Conservation (phyloP, 2,329 filamentous ascomycete species). For the Aspergillus sp. region DNA sequence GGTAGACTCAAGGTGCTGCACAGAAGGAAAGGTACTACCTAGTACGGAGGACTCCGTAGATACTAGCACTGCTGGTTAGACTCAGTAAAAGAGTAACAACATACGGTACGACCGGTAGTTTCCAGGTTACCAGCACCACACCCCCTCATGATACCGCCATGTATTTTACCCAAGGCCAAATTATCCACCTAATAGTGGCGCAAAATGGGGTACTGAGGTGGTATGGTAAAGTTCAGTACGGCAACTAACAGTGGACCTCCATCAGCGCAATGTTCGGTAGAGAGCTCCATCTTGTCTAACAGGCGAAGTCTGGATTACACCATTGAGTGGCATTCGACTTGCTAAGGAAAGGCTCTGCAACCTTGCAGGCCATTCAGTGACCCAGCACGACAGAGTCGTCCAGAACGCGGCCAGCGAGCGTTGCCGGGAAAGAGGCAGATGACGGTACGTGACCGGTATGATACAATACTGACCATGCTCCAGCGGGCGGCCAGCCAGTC, state of each 20-base stretch:
- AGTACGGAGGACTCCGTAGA: background rate
- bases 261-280: slow-evolving; percentile 8
- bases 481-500: slow-evolving; percentile 29
- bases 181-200: slow-evolving; percentile 21
- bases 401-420: slow-evolving; percentile 3
- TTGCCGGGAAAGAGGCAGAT: slow-evolving; percentile 13
- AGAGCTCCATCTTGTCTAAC: background rate
- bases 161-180: slow-evolving; percentile 16
- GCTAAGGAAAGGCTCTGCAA: slow-evolving; percentile 7
- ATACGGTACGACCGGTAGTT: background rate
- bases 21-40: background rate
- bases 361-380: slow-evolving; percentile 1
- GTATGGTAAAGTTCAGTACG: slow-evolving; percentile 19
- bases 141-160: slow-evolving; percentile 10
- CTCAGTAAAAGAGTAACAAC: slow-evolving; percentile 1
- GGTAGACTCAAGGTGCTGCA: background rate
- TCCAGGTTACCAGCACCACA: slow-evolving; percentile 1
- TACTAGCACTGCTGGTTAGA: slow-evolving; percentile 1
- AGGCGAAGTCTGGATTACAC: background rate
- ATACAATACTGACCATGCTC: slow-evolving; percentile 24
- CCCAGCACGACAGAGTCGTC: slow-evolving; percentile 3
- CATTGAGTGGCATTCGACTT: background rate
- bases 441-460: slow-evolving; percentile 24
- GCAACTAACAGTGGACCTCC: slow-evolving; percentile 9
- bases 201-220: slow-evolving; percentile 11